These are phyloP conservation scores for Teunomyces cretensis DNA, from an alignment of 805 yeast genomes.

Conservation along the genomic window DNA sequence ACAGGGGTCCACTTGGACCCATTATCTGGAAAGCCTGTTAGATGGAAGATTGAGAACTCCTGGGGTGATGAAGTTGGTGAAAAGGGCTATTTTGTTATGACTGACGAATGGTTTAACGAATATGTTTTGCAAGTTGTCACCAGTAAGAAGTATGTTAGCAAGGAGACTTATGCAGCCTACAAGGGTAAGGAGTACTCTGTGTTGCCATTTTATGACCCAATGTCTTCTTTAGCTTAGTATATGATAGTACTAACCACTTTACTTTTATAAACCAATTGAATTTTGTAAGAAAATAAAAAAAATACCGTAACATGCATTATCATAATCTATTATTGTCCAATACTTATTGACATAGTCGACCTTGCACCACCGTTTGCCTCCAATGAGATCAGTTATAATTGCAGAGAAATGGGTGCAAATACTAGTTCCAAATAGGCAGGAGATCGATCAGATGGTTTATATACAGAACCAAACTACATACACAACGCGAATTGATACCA, in stretches of 20 bases:
- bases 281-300: neutral
- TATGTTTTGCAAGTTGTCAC: slow-evolving; percentile 44
- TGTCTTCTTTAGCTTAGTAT: slow-evolving; percentile 43
- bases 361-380: too few species aligned
- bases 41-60: slow-evolving; percentile 47
- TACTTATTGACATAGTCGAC: too few species aligned
- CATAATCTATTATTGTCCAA: too few species aligned
- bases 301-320: neutral
- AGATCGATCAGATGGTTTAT: neutral
- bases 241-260: neutral
- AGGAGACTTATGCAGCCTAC: slow-evolving; percentile 35
- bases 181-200: slow-evolving; percentile 29
- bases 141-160: slow-evolving; percentile 34
- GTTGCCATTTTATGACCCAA: slow-evolving; percentile 43
- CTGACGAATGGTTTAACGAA: slow-evolving; percentile 45
- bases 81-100: slow-evolving; percentile 43
- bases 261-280: too few species aligned
- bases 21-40: slow-evolving; percentile 32
- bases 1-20: slow-evolving; percentile 77
- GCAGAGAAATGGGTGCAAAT: neutral
- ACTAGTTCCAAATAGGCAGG: neutral
- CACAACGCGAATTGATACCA: neutral
- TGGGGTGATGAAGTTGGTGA: slow-evolving; percentile 44
- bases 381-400: too few species aligned
- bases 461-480: neutral